Evolutionary conservation across 352 stramenopile genomes (phyloP).

Genomic region (Pythium myriotylum): DNA sequence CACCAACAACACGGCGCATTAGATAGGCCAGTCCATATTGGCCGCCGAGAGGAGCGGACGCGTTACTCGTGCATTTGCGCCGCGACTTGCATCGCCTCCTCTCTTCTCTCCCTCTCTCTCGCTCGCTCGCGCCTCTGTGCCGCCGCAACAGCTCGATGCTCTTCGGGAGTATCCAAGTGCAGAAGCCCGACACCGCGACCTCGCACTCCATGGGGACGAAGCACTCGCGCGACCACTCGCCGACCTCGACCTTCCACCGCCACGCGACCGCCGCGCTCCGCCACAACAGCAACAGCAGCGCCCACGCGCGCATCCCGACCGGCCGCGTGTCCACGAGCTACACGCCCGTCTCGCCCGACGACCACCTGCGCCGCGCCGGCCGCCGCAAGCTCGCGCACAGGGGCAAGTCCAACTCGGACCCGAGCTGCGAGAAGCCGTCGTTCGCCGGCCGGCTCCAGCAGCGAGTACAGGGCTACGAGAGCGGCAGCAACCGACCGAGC

Average conservation of each 20-base stretch:
- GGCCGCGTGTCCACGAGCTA: conserved; percentile 20
- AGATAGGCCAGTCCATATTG: neutral
- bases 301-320: conserved; percentile 4
- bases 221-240: conserved; percentile 17
- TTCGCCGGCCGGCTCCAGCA: conserved; percentile 2
- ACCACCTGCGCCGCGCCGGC: conserved; percentile 12
- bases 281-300: conserved; percentile 4
- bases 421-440: conserved; percentile 3
- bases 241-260: conserved; percentile 1
- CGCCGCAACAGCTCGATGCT: conserved; percentile 23
- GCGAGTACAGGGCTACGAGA: conserved; percentile 12
- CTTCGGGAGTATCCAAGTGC: conserved; percentile 14
- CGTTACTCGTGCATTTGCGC: conserved; percentile 16
- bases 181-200: conserved; percentile 12
- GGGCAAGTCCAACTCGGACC: conserved; percentile 23
- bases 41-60: neutral
- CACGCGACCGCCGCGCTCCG: neutral
- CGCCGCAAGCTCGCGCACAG: conserved; percentile 19
- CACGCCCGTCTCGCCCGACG: conserved; percentile 16
- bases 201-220: conserved; percentile 18
- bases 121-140: too few relatives aligned
- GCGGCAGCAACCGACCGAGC: neutral
- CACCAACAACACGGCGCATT: conserved; percentile 12
- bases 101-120: neutral
- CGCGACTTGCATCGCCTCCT: conserved; percentile 9